Percentiles rank a stretch among this genome's conserved stretches.
phyloP scores from a whole-genome alignment of 2,329 filamentous ascomycete species.

The Colletotrichum tanaceti region DNA sequence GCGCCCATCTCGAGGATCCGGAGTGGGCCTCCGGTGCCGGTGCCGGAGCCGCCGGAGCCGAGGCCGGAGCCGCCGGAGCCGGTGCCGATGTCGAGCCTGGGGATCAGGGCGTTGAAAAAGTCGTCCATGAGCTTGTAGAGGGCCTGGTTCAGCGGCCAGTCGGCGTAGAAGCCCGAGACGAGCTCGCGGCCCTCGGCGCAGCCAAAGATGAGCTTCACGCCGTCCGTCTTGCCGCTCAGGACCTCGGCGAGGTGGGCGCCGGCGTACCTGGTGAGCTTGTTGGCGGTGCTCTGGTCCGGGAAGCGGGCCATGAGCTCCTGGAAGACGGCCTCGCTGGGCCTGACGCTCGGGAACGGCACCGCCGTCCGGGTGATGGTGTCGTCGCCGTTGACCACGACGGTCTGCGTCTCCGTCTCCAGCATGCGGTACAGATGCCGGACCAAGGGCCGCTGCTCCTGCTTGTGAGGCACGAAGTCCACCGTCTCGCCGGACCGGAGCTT shows the following conservation, averaged over 20 bases:
- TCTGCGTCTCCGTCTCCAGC: slow-evolving; percentile 5
- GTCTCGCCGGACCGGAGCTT: neutral
- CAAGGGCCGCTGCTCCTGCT: neutral
- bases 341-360: slow-evolving; percentile 1
- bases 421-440: slow-evolving; percentile 1
- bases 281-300: neutral
- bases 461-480: neutral
- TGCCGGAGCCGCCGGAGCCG: too few relatives aligned
- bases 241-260: slow-evolving; percentile 47
- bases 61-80: too few relatives aligned
- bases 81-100: neutral
- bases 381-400: slow-evolving; percentile 1
- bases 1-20: slow-evolving; percentile 9
- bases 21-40: too few relatives aligned
- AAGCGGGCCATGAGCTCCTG: neutral
- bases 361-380: slow-evolving; percentile 1
- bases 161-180: slow-evolving; percentile 50
- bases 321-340: slow-evolving; percentile 39
- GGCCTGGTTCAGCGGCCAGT: slow-evolving; percentile 51
- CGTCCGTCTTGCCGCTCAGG: slow-evolving; percentile 50
- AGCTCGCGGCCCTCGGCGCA: slow-evolving; percentile 50
- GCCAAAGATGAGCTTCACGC: slow-evolving; percentile 54
- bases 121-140: slow-evolving; percentile 48
- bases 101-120: neutral
- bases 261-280: slow-evolving; percentile 33